Conservation (phyloP, 495 filamentous ascomycete genomes). For the Choiromyces venosus region DNA sequence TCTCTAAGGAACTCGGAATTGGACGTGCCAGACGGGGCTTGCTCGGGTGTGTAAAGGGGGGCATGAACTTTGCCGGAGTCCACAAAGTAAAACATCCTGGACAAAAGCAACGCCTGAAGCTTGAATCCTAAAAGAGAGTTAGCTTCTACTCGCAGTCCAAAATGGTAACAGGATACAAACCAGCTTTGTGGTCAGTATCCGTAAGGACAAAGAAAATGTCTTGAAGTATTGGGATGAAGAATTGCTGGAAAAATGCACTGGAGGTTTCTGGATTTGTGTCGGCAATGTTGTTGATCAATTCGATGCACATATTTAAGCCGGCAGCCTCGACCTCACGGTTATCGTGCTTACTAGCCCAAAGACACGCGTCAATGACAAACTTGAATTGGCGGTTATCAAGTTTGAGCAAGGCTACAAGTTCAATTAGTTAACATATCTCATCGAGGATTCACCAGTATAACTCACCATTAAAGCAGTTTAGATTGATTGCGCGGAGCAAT, state of each 20-base stretch:
- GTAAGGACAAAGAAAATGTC: constrained; percentile 98
- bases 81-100: constrained; percentile 93
- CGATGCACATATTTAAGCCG: constrained; percentile 97
- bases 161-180: constrained; percentile 46
- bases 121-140: constrained; percentile 68
- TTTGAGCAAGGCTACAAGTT: constrained; percentile 66
- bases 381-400: constrained; percentile 95
- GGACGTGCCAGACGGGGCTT: constrained; percentile 70
- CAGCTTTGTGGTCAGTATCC: constrained; percentile 96
- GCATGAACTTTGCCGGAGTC: constrained; percentile 76
- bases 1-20: constrained; percentile 86
- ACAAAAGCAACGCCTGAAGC: constrained; percentile 84
- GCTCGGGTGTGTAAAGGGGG: constrained; percentile 76
- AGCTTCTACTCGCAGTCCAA: background rate
- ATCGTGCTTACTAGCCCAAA: constrained; percentile 99
- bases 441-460: background rate
- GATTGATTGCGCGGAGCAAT: constrained; percentile 86
- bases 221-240: constrained; percentile 89
- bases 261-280: constrained; percentile 81
- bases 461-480: constrained; percentile 79
- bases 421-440: constrained; percentile 20
- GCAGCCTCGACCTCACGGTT: constrained; percentile 97
- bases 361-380: constrained; percentile 97
- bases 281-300: constrained; percentile 94
- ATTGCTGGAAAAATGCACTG: constrained; percentile 93